These are phyloP conservation scores for Ophiocordyceps camponoti-leonardi DNA, from an alignment of 2,329 filamentous ascomycete species.

Conservation along the genomic window DNA sequence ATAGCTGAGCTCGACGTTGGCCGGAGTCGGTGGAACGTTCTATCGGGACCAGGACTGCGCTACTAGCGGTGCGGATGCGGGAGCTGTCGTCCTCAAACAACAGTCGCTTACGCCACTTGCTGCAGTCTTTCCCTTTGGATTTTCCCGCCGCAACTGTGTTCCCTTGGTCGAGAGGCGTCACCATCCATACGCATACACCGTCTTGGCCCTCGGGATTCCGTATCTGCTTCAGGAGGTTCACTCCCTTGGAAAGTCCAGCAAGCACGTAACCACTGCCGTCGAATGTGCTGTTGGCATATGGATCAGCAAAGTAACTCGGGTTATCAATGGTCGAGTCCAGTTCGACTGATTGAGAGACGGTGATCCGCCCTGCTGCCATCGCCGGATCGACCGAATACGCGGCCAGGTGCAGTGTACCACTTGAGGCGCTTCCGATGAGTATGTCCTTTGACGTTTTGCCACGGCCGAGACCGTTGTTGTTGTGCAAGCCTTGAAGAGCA, in stretches of 20 bases:
- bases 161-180: background rate
- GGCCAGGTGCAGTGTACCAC: slow-evolving; percentile 29
- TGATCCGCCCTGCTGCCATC: slow-evolving; percentile 4
- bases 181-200: slow-evolving; percentile 28
- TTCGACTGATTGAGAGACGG: slow-evolving; percentile 21
- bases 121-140: background rate
- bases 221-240: slow-evolving; percentile 16
- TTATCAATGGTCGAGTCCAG: slow-evolving; percentile 35
- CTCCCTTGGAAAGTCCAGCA: slow-evolving; percentile 24
- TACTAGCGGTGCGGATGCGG: slow-evolving; percentile 29
- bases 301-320: slow-evolving; percentile 38
- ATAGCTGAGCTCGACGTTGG: slow-evolving; percentile 35
- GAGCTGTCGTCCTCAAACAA: slow-evolving; percentile 41
- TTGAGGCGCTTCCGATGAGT: slow-evolving; percentile 22
- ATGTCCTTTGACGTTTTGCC: slow-evolving; percentile 23
- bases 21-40: slow-evolving; percentile 25
- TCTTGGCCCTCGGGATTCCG: slow-evolving; percentile 19
- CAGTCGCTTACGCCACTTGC: slow-evolving; percentile 24
- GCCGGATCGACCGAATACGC: slow-evolving; percentile 4
- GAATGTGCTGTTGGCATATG: slow-evolving; percentile 21
- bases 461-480: slow-evolving; percentile 39
- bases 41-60: slow-evolving; percentile 33
- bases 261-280: slow-evolving; percentile 38
- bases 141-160: background rate
- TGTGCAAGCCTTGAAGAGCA: slow-evolving; percentile 27